Evolutionary conservation across 805 yeast genomes (phyloP).

Genomic region (Hanseniaspora clermontiae): DNA sequence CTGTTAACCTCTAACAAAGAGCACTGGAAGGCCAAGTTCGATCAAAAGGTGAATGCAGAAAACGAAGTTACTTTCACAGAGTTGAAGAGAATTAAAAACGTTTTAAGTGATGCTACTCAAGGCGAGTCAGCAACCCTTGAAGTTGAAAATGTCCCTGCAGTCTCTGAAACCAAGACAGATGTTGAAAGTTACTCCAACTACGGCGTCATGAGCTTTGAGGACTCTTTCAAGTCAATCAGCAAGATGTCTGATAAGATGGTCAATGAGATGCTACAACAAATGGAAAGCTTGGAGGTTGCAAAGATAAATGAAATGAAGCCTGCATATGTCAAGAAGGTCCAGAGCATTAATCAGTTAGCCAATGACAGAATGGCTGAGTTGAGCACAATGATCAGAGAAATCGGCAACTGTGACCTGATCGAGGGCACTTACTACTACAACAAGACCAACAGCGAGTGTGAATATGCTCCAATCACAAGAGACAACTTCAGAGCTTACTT

Average conservation of each 20-base stretch:
- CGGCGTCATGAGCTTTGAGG: background rate
- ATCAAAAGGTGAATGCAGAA: background rate
- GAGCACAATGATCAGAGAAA: conserved; percentile 8
- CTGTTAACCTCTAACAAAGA: background rate
- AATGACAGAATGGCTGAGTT: conserved; percentile 10
- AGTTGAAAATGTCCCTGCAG: background rate
- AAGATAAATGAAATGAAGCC: conserved; percentile 1
- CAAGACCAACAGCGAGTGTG: conserved; percentile 5
- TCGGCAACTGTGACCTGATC: background rate
- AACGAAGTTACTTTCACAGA: background rate
- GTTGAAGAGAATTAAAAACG: background rate
- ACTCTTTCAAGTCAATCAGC: background rate
- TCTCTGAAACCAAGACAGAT: background rate
- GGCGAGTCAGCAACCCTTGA: background rate
- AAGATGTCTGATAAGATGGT: conserved; percentile 1
- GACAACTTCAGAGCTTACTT: conserved; percentile 8
- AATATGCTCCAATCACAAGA: conserved; percentile 10
- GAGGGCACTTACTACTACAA: conserved; percentile 1
- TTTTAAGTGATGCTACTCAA: background rate
- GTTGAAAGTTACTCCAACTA: background rate
- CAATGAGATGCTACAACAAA: background rate
- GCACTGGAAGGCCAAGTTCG: conserved; percentile 3
- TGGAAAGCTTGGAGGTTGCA: background rate
- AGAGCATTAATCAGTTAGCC: conserved; percentile 8
- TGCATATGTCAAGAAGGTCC: background rate